Conservation (phyloP, 371 early-diverging fungal species). For the Zopfochytrium polystomum region DNA sequence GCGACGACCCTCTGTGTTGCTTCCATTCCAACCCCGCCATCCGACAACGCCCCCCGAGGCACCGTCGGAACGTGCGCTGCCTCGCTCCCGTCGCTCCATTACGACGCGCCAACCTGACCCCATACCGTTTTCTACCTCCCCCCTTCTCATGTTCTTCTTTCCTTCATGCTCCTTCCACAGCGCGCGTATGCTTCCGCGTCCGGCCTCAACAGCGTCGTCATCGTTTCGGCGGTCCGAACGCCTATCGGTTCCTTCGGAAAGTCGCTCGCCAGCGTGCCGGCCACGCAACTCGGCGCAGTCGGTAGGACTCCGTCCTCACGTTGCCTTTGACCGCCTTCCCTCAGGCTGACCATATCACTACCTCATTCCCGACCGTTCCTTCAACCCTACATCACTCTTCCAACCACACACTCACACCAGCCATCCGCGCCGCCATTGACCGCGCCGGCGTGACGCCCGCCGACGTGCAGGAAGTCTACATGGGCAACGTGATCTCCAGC, state of each 20-base stretch:
- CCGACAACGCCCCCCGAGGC: too few relatives aligned
- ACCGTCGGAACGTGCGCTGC: too few relatives aligned
- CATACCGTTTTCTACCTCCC: too few relatives aligned
- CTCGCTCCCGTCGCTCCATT: too few relatives aligned
- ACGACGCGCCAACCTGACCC: too few relatives aligned
- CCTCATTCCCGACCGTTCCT: not conserved
- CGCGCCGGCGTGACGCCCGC: constrained; percentile 64
- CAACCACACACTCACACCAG: constrained; percentile 25
- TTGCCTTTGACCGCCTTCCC: not conserved
- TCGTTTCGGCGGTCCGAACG: constrained; percentile 84
- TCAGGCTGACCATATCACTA: not conserved
- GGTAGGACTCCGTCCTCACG: constrained; percentile 21
- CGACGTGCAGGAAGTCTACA: constrained; percentile 81
- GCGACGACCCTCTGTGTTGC: too few relatives aligned
- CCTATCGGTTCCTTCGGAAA: constrained; percentile 92
- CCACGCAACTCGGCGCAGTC: constrained; percentile 79
- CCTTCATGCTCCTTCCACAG: too few relatives aligned
- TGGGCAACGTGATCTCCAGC: constrained; percentile 89
- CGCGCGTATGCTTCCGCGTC: too few relatives aligned
- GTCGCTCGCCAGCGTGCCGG: constrained; percentile 76
- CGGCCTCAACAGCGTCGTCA: constrained; percentile 62
- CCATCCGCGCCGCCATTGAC: constrained; percentile 68
- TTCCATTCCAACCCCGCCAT: too few relatives aligned
- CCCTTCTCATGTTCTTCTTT: too few relatives aligned
- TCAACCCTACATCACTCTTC: constrained; percentile 1